A percentile compares a stretch with the other conserved stretches of the same genome.
These are phyloP conservation scores for Terana coerulea DNA, from an alignment of 768 basidiomycete genomes.

Conservation along the genomic window DNA sequence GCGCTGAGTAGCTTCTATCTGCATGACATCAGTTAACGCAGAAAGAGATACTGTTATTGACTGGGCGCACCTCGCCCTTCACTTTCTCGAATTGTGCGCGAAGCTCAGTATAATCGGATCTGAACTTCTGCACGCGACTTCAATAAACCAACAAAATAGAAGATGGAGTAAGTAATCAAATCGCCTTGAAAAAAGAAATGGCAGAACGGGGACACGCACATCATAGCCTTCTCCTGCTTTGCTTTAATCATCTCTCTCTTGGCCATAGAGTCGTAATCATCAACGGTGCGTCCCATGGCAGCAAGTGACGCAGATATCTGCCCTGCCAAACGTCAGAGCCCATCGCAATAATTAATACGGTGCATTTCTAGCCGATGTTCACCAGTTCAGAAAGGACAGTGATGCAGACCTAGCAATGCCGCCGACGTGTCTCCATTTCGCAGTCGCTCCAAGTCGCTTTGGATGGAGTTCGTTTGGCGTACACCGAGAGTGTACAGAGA, in stretches of 20 bases:
- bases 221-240: slow-evolving; percentile 94
- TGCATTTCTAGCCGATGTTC: background rate
- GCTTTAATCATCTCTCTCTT: slow-evolving; percentile 94
- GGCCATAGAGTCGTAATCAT: slow-evolving; percentile 97
- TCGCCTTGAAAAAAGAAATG: background rate
- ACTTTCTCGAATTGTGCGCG: slow-evolving; percentile 77
- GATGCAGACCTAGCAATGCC: slow-evolving; percentile 72
- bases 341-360: background rate
- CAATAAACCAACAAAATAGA: slow-evolving; percentile 2
- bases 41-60: slow-evolving; percentile 11
- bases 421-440: slow-evolving; percentile 77
- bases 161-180: background rate
- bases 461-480: slow-evolving; percentile 84
- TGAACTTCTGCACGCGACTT: slow-evolving; percentile 92
- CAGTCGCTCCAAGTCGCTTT: slow-evolving; percentile 82
- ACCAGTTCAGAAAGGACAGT: slow-evolving; percentile 11
- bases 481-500: slow-evolving; percentile 93
- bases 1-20: slow-evolving; percentile 61
- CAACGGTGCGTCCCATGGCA: slow-evolving; percentile 90
- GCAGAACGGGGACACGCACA: slow-evolving; percentile 43
- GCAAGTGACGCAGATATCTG: slow-evolving; percentile 98
- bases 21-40: slow-evolving; percentile 5
- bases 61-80: slow-evolving; percentile 52
- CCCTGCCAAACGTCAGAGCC: slow-evolving; percentile 47
- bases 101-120: slow-evolving; percentile 80